Base-by-base conservation (phyloP, 2,329 filamentous ascomycete genomes). In the Fusarium nurragi region DNA sequence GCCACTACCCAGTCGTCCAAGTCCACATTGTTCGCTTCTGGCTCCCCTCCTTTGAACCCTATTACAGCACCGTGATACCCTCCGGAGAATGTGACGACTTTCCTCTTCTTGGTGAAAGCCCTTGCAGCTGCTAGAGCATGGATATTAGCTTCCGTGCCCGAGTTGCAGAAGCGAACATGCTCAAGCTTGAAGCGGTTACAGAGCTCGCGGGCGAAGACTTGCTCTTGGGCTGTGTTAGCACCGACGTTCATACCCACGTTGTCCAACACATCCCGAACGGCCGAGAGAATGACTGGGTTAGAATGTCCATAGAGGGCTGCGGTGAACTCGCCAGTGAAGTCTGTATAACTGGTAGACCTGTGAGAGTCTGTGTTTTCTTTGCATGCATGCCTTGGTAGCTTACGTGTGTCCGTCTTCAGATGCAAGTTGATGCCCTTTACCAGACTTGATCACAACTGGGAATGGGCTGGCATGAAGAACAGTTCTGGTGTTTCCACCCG, bases 251-350 rank as follows among this genome's bases (percentile, higher is more conserved):
- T 74, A 5, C 88, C 87, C 3, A 77, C 73, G 7, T 76, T 73
- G 3, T 78, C 69, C 4, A 87, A 69, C 2, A 82, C 78, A 7
- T 77, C 65, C 12, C 73, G 56, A 22, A 90, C 76, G 1, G 87
- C 80, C 0, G 76, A 67, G 4, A 79, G 72, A 52, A 91, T 84
- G 3, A 77, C 66, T 0, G 84, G 82, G 50, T 90, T 80, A 2
- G 85, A 88, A 75, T 91, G 88, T 0, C 89, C 89, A 69, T 86
- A 90, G 13, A 91, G 78, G 3, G 85, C 87, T 2, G 89, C 89
- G 1, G 86, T 86, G 68, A 86, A 86, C 73, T 91, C 88, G 30
- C 84, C 83, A 2, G 88, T 77, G 9, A 91, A 78, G 67, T 91
- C 88, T 14, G 82, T 77, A 70, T 89, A 89, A 39, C 77, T 80